These are phyloP conservation scores for Zopfochytrium polystomum DNA, from an alignment of 371 early-diverging fungal species.

Conservation along the genomic window DNA sequence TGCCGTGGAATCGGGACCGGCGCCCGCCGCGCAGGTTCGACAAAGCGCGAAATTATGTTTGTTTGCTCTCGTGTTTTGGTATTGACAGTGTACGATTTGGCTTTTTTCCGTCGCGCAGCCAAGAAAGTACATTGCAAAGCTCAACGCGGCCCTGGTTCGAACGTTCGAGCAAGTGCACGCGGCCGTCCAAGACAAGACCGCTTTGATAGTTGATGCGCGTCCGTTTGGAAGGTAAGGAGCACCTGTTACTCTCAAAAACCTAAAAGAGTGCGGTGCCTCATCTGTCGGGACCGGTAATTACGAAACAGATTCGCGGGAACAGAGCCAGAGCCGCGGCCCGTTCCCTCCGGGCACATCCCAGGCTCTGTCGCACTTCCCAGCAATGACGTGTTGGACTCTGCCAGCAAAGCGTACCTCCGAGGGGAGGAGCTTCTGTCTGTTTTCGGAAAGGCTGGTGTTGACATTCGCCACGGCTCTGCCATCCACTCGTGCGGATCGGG, in stretches of 20 bases:
- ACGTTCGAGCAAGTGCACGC: slow-evolving; percentile 55
- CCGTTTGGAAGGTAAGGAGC: slow-evolving; percentile 58
- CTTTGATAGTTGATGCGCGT: slow-evolving; percentile 76
- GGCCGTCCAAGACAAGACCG: slow-evolving; percentile 23
- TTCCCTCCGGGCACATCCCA: slow-evolving; percentile 87
- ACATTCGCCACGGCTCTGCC: slow-evolving; percentile 27
- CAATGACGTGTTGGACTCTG: slow-evolving; percentile 20
- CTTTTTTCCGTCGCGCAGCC: too few relatives aligned
- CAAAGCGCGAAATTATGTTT: too few relatives aligned
- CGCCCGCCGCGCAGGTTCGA: slow-evolving; percentile 9
- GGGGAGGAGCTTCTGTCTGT: slow-evolving; percentile 23
- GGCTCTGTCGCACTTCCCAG: slow-evolving; percentile 60
- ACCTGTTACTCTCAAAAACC: too few relatives aligned
- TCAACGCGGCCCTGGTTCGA: slow-evolving; percentile 52
- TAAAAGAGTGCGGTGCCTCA: too few relatives aligned
- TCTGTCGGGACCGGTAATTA: too few relatives aligned
- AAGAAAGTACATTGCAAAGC: slow-evolving; percentile 45
- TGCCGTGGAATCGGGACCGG: slow-evolving; percentile 32
- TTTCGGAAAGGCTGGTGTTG: slow-evolving; percentile 25
- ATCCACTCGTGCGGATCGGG: slow-evolving; percentile 43
- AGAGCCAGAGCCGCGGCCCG: too few relatives aligned
- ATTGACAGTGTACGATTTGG: too few relatives aligned
- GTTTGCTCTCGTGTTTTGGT: background rate
- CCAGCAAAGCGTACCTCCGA: slow-evolving; percentile 26
- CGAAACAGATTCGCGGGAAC: too few relatives aligned